These are phyloP conservation scores for Anthracocystis panici-leucophaei DNA, from an alignment of 1,284 basidiomycete genomes.

Conservation along the genomic window DNA sequence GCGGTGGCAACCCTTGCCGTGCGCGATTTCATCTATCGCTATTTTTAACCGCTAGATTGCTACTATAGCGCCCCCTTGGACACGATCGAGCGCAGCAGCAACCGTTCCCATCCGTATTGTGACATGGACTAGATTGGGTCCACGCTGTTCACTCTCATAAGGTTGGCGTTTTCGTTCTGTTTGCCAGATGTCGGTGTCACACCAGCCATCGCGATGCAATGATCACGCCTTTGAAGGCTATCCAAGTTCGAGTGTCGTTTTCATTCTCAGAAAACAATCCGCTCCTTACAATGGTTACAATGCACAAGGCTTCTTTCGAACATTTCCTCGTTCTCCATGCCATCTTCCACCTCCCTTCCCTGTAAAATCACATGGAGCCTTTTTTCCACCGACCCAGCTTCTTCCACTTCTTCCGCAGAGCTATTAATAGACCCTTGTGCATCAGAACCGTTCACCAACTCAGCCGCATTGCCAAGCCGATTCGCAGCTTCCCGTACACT, in stretches of 20 bases:
- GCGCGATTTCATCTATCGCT: no score
- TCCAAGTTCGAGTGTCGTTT: background rate
- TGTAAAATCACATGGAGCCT: conserved; percentile 34
- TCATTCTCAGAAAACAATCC: conserved; percentile 25
- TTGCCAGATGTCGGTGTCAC: background rate
- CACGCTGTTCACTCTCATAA: no score
- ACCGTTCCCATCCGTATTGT: no score
- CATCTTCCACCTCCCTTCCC: conserved; percentile 27
- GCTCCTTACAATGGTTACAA: conserved; percentile 38
- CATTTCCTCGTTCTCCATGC: conserved; percentile 35
- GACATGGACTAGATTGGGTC: no score
- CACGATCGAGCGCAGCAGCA: no score
- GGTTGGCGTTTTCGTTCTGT: no score
- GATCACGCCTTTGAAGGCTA: background rate
- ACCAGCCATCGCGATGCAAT: no score
- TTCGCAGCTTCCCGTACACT: background rate
- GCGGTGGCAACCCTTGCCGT: no score
- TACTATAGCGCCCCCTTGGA: no score
- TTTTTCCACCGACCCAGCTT: background rate
- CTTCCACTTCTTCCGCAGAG: background rate
- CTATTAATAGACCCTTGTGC: background rate
- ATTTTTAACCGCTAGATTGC: no score
- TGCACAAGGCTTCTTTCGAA: conserved; percentile 38
- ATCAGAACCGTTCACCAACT: no score
- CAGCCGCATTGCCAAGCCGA: no score